Percentiles rank a stretch among this genome's conserved stretches.
Conservation (phyloP, 1,139 yeast species). For the Saccharomycopsis phalli region DNA sequence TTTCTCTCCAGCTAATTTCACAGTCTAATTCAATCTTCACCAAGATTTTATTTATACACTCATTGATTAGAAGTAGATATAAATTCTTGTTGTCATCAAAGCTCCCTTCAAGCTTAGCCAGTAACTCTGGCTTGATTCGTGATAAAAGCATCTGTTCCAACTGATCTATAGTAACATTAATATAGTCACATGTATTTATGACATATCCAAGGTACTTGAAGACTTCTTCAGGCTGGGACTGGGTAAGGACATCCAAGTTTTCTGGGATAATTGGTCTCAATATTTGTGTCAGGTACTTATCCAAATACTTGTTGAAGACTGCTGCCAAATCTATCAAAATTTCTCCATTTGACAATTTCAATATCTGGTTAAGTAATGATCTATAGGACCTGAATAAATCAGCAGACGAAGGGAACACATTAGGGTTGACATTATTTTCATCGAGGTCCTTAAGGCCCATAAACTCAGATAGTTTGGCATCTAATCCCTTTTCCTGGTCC, state of each 20-base stretch:
- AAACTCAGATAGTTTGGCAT: conserved; percentile 53
- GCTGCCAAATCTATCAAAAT: conserved; percentile 56
- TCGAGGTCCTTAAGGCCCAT: conserved; percentile 28
- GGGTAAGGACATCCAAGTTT: conserved; percentile 29
- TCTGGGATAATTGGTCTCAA: conserved; percentile 51
- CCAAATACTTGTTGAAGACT: conserved; percentile 60
- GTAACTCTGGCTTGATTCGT: conserved; percentile 34
- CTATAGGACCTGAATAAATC: conserved; percentile 76
- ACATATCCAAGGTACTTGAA: conserved; percentile 61
- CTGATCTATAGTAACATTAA: conserved; percentile 69
- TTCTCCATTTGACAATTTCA: conserved; percentile 62
- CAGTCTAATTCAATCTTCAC: conserved; percentile 53
- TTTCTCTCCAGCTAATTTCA: conserved; percentile 75
- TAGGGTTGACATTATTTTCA: conserved; percentile 30
- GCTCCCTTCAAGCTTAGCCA: conserved; percentile 31
- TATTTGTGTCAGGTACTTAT: conserved; percentile 54
- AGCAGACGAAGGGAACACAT: conserved; percentile 70
- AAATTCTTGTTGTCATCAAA: conserved; percentile 50
- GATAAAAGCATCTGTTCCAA: conserved; percentile 56
- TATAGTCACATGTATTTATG: conserved; percentile 84
- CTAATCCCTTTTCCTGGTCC: conserved; percentile 63
- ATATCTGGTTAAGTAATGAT: conserved; percentile 62
- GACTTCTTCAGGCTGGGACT: conserved; percentile 41
- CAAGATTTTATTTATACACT: conserved; percentile 49
- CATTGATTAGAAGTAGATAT: conserved; percentile 51